A percentile compares a stretch with the other conserved stretches of the same genome.
Conservation (phyloP, 179 eudicot species). For the Silene noctiflora region DNA sequence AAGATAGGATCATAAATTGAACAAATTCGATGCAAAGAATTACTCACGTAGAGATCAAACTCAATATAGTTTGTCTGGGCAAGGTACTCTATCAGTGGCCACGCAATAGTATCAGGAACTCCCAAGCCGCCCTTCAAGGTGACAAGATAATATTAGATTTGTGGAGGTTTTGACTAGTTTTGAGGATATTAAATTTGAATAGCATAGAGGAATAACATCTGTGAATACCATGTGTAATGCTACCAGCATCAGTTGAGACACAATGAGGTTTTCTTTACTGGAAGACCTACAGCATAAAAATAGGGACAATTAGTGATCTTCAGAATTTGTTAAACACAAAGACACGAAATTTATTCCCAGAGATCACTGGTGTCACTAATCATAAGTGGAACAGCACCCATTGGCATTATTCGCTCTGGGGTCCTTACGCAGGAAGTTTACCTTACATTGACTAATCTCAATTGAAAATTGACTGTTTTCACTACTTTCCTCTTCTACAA, state of each 20-base stretch:
- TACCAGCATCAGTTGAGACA: constrained; percentile 59
- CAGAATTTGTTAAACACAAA: not conserved
- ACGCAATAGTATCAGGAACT: constrained; percentile 72
- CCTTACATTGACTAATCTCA: not conserved
- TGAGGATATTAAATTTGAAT: not conserved
- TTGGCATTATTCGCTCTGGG: not conserved
- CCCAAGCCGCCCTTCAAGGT: constrained; percentile 83
- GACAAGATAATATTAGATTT: not conserved
- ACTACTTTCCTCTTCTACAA: not conserved
- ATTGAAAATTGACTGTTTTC: not conserved
- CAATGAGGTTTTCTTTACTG: constrained; percentile 54
- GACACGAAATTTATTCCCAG: not conserved
- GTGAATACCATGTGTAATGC: constrained; percentile 75
- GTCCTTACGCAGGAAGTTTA: not conserved
- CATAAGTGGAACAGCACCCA: not conserved
- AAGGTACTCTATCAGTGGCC: constrained; percentile 75
- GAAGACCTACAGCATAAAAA: constrained; percentile 47
- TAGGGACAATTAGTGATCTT: not conserved
- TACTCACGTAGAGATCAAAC: constrained; percentile 74
- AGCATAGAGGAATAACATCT: constrained; percentile 11
- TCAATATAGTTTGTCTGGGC: constrained; percentile 81
- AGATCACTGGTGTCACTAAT: not conserved
- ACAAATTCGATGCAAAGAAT: not conserved
- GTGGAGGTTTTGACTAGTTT: not conserved
- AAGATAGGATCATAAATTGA: not conserved